These are phyloP conservation scores for Bidens hawaiensis DNA, from an alignment of 140 eudicot species.

Conservation along the genomic window DNA sequence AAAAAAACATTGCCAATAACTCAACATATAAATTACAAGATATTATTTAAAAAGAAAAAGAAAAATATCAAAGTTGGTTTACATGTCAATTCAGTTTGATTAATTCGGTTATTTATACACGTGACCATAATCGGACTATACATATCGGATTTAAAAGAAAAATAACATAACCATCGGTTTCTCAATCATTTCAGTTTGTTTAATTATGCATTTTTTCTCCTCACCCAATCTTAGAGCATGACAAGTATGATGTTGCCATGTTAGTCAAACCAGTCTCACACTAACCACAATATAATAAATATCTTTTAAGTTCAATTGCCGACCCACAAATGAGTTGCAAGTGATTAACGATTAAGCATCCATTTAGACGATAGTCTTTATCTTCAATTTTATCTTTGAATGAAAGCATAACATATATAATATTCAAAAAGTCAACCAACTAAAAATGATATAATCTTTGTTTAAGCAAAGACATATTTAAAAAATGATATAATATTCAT, in stretches of 20 bases:
- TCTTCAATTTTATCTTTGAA: neutral
- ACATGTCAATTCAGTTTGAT: too few species aligned
- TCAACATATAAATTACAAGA: too few species aligned
- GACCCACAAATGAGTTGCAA: slow-evolving; percentile 27
- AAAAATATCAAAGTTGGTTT: too few species aligned
- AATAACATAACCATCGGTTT: neutral
- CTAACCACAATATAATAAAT: slow-evolving; percentile 8
- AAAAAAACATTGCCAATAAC: too few species aligned
- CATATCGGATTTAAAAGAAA: neutral
- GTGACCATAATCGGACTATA: too few species aligned
- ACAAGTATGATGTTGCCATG: neutral
- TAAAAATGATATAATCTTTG: neutral
- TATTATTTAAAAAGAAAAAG: too few species aligned
- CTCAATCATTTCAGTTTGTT: too few species aligned
- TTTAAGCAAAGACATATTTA: slow-evolving; percentile 3
- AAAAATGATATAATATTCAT: too few species aligned
- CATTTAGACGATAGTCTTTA: slow-evolving; percentile 29
- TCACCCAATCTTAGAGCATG: neutral
- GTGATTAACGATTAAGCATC: slow-evolving; percentile 46
- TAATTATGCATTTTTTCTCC: too few species aligned
- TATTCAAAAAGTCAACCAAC: slow-evolving; percentile 23
- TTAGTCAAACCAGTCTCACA: neutral
- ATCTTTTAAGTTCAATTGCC: slow-evolving; percentile 5
- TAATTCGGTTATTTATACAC: too few species aligned
- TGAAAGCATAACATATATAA: neutral